Base-by-base conservation (phyloP, 2,329 filamentous ascomycete genomes). In the Aspergillus sp. region DNA sequence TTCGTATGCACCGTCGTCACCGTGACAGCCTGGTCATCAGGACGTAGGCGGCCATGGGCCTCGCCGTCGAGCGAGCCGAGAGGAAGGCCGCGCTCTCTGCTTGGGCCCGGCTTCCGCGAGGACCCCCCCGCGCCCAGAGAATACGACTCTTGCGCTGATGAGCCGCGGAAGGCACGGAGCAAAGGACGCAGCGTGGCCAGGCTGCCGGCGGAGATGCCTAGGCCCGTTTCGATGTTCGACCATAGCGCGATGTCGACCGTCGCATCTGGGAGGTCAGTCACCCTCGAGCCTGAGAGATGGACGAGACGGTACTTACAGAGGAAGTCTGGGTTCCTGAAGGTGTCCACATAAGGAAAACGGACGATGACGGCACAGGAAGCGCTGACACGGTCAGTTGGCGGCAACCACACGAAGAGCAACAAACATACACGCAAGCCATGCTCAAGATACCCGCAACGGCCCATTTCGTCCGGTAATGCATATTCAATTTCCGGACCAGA, bases 401-500 rank as follows among this genome's bases (percentile, higher is more conserved):
- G 4, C 7, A 5, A 22, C 17, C 11, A 14, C 5, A 55, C 56
- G 7, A 26, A 10, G 17, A 26, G 15, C n/a, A 22, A 14, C 6
- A 13, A 28, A 46, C 52, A n/a, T 44, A 57, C 52, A 66, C 62
- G 44, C 73, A 73, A 20, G 72, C 77, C 58, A 78, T 68, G 2
- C 64, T 60, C 30, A 79, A 53, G 27, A 79, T 63, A 0, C 64
- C 60, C 7, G 68, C 63, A 3, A 78, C 58, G 1, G 71, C 62
- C 2, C 69, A 12, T 45, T 76, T 78, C 4, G 64, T 68, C 36
- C 61, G 61, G 8, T 41, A 50, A 32, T 67, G 66, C 65, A 78
- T 74, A 31, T 74, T 66, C 17, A 78, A 49, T n/a, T 66, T 63
- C 51, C 59, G 66, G 1, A 78, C 61, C 3, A 79, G 58, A 42